phyloP scores from a whole-genome alignment of 2,329 filamentous ascomycete species.

The Hymenoscyphus repandus region DNA sequence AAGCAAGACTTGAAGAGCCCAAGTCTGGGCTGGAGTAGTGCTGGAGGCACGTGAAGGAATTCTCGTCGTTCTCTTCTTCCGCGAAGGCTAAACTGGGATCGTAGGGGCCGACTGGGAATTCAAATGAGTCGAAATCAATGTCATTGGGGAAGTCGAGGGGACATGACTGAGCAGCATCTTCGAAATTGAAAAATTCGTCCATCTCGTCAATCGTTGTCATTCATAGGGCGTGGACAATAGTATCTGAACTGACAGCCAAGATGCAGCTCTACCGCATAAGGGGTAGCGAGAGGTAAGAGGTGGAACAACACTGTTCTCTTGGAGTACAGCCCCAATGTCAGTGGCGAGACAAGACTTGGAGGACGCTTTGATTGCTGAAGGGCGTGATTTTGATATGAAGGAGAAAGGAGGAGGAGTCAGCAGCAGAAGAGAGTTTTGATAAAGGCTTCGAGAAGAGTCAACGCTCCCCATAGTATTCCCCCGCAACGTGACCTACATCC shows the following conservation, averaged over 20 bases:
- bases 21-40: conserved; percentile 45
- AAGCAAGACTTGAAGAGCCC: conserved; percentile 24
- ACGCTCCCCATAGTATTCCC: background rate
- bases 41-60: conserved; percentile 53
- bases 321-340: background rate
- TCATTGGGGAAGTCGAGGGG: conserved; percentile 3
- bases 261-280: background rate
- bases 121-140: conserved; percentile 12
- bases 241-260: background rate
- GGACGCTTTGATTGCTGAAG: background rate
- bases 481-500: background rate
- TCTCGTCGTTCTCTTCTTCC: conserved; percentile 53
- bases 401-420: background rate
- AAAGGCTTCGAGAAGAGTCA: background rate
- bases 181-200: conserved; percentile 62
- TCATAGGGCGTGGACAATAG: conserved; percentile 23
- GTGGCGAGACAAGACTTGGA: background rate
- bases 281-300: background rate
- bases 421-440: conserved; percentile 2
- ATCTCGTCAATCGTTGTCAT: conserved; percentile 40
- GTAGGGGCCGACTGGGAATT: conserved; percentile 28
- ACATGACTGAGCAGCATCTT: conserved; percentile 37
- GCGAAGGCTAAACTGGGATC: conserved; percentile 49
- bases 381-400: conserved; percentile 2
- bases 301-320: background rate